Conservation (phyloP, 2,329 filamentous ascomycete genomes). For the Ophiostoma sp. region DNA sequence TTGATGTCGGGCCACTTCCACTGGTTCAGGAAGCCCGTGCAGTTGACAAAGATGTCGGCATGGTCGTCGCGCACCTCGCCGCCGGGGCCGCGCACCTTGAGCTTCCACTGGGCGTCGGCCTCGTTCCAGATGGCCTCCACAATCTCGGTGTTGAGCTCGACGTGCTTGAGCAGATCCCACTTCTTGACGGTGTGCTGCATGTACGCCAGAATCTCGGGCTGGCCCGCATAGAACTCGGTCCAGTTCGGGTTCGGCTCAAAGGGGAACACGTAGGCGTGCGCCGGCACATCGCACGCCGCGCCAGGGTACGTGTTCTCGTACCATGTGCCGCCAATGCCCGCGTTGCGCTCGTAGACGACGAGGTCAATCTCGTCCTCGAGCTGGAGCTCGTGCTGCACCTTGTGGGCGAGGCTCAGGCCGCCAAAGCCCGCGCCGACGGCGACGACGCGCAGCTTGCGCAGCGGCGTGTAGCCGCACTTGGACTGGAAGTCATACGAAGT, state of each 20-base stretch:
- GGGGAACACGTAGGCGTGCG: constrained; percentile 27
- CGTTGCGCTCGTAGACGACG: constrained; percentile 45
- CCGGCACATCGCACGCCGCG: constrained; percentile 25
- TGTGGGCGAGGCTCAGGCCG: constrained; percentile 1
- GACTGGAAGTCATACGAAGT: background rate
- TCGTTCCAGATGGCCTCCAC: constrained; percentile 20
- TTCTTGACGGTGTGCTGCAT: constrained; percentile 21
- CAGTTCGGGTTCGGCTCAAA: constrained; percentile 52
- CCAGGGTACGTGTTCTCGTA: constrained; percentile 41
- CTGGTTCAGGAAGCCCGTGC: constrained; percentile 44
- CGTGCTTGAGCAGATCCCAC: constrained; percentile 19
- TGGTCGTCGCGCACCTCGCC: constrained; percentile 33
- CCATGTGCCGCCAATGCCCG: constrained; percentile 46
- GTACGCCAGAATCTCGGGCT: constrained; percentile 40
- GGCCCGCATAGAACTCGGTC: constrained; percentile 47
- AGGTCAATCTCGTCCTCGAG: constrained; percentile 28
- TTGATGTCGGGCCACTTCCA: constrained; percentile 50
- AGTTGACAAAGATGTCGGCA: constrained; percentile 46
- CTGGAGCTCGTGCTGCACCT: constrained; percentile 9
- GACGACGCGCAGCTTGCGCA: background rate
- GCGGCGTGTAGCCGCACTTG: constrained; percentile 6
- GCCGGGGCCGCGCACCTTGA: background rate
- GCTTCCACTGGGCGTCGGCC: constrained; percentile 11
- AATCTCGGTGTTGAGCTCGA: constrained; percentile 15
- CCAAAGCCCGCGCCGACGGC: background rate